Evolutionary conservation across 139 green algal genomes (phyloP), one percentile per base, ranked within the genome.

Genomic region (Parachlorella kessleri): DNA sequence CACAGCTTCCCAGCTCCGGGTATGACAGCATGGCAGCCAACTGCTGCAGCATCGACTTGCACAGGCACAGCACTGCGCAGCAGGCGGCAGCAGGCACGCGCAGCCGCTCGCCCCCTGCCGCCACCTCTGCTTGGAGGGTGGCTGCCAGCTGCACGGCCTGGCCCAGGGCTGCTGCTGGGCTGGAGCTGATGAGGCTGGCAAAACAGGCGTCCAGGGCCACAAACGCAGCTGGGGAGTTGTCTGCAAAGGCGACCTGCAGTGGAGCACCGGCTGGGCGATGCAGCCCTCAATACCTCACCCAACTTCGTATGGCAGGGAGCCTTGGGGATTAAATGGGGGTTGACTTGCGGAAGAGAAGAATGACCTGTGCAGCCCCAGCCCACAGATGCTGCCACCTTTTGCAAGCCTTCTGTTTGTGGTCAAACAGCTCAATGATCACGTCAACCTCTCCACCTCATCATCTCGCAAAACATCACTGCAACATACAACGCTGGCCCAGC

Each of bases 61-160:
- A 82, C 7, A 87, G 32, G 8, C 35, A 41, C 72, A 86, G 69
- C 59, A 88, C 18, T 28, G 80, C 81, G 33, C 76, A 79, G 66
- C 71, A 67, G 9, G 75, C 79, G 40, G 83, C 80, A 2, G 73
- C 41, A 28, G 39, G 53, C 24, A 83, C 41, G 26, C 41, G 4
- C 53, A 33, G 53, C 41, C 26, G 55, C 37, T 28, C n/a, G n/a
- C 28, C 5, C 5, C 33, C 48, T 37, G 63, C 67, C 35, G 67
- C 37, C 36, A 59, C 48, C 48, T 59, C 48, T 59, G 67, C 67
- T 41, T 78, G 70, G 48, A 88, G 77, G 6, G 80, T 48, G 21
- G 74, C 39, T 38, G 68, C 36, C 68, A 87, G 64, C 1, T 72
- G 72, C 8, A 70, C n/a, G 7, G 59, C 48, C 2, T 79, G 36